A percentile compares a stretch with the other conserved stretches of the same genome.
Conservation (phyloP, 768 basidiomycete genomes). For the Lactarius pseudohatsudake region DNA sequence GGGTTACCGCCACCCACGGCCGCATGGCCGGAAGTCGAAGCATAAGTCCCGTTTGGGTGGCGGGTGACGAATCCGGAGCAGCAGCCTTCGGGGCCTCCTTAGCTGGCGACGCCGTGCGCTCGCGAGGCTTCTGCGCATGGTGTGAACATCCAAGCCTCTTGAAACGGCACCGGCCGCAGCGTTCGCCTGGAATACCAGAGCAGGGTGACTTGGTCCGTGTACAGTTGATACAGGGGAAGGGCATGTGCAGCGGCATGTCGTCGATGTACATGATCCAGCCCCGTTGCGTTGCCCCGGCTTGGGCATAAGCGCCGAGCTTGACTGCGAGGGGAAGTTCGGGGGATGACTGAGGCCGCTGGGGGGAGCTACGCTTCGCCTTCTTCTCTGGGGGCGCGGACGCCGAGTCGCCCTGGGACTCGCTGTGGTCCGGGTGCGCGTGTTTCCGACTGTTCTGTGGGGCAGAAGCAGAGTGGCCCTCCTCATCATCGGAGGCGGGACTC, state of each 20-base stretch:
- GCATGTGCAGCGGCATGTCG: conserved; percentile 15
- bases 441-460: conserved; percentile 10
- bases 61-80: background rate
- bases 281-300: conserved; percentile 15
- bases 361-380: background rate
- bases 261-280: conserved; percentile 23
- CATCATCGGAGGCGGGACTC: background rate
- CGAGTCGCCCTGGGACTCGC: background rate
- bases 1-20: background rate
- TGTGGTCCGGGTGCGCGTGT: background rate
- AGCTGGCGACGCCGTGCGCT: background rate
- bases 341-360: background rate
- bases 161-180: conserved; percentile 23
- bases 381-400: conserved; percentile 20
- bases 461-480: background rate
- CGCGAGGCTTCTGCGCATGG: background rate
- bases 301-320: conserved; percentile 17
- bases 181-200: conserved; percentile 21
- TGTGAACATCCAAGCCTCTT: conserved; percentile 19
- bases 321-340: conserved; percentile 1
- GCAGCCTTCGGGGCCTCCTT: background rate
- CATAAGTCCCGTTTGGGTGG: background rate
- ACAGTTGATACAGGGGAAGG: conserved; percentile 10
- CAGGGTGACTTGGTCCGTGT: conserved; percentile 5
- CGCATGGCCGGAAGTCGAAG: background rate